A percentile compares a stretch with the other conserved stretches of the same genome.
These are phyloP conservation scores for Xylaria sp. DNA, from an alignment of 2,329 filamentous ascomycete species.

Conservation along the genomic window DNA sequence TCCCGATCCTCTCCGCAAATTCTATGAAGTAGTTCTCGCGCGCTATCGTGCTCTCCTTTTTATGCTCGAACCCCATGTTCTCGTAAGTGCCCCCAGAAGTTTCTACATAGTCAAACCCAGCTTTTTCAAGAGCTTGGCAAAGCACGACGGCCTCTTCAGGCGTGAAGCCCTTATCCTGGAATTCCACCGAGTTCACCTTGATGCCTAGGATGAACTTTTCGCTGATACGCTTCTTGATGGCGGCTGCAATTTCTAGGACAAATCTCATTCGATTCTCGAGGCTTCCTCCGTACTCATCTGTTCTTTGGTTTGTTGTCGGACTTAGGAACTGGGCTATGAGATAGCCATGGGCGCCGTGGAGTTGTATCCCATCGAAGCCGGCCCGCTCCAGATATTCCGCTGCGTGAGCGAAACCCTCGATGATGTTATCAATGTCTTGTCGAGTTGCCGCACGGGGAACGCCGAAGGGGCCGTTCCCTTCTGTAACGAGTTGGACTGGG, in stretches of 20 bases:
- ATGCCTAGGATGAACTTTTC: slow-evolving; percentile 61
- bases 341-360: slow-evolving; percentile 67
- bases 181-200: slow-evolving; percentile 68
- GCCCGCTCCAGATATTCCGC: slow-evolving; percentile 44
- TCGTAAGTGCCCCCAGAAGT: slow-evolving; percentile 70
- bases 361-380: slow-evolving; percentile 55
- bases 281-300: slow-evolving; percentile 67
- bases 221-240: slow-evolving; percentile 49
- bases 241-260: slow-evolving; percentile 62
- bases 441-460: slow-evolving; percentile 47
- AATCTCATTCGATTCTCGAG: slow-evolving; percentile 61
- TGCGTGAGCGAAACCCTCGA: slow-evolving; percentile 41
- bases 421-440: slow-evolving; percentile 40
- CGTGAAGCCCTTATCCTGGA: slow-evolving; percentile 61
- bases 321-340: slow-evolving; percentile 68
- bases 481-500: slow-evolving; percentile 54
- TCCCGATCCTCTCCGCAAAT: slow-evolving; percentile 62
- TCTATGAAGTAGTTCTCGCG: slow-evolving; percentile 68
- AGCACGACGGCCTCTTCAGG: slow-evolving; percentile 62
- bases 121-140: slow-evolving; percentile 59
- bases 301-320: slow-evolving; percentile 62
- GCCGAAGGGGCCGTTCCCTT: slow-evolving; percentile 59
- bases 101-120: slow-evolving; percentile 66
- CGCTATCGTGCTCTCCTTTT: slow-evolving; percentile 64
- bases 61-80: slow-evolving; percentile 60